Percentiles rank a stretch among this genome's conserved stretches.
Evolutionary conservation across 2,329 filamentous ascomycete species (phyloP).

Genomic region (Fusarium neocosmosporiellum): DNA sequence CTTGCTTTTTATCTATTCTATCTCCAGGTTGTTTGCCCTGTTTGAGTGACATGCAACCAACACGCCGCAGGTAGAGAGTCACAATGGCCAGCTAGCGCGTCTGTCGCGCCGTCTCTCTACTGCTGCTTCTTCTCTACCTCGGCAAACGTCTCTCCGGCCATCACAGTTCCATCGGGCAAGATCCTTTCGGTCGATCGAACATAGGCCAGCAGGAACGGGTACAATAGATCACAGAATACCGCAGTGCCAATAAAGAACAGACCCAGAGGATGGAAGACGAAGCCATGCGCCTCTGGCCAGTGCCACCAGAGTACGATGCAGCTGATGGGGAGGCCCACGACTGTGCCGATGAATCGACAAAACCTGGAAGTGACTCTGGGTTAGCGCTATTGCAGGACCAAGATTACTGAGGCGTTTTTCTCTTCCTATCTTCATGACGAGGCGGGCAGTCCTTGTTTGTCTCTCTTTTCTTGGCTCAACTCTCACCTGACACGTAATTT

Average conservation of each 20-base stretch:
- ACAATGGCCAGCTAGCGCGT: not conserved
- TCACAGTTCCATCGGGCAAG: constrained; percentile 52
- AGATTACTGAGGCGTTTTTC: constrained; percentile 2
- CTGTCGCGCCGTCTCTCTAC: constrained; percentile 5
- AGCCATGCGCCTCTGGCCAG: constrained; percentile 63
- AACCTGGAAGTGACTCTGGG: constrained; percentile 49
- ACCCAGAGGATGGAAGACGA: constrained; percentile 56
- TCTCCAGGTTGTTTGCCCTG: not conserved
- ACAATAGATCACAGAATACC: constrained; percentile 56
- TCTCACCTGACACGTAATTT: constrained; percentile 24
- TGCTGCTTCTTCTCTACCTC: constrained; percentile 36
- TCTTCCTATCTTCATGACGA: not conserved
- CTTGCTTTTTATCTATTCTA: constrained; percentile 7
- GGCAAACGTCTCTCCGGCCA: constrained; percentile 33
- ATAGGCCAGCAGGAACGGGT: constrained; percentile 56
- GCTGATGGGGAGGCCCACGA: constrained; percentile 54
- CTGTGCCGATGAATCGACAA: constrained; percentile 55
- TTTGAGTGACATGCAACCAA: not conserved
- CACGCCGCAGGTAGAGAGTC: not conserved
- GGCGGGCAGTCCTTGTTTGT: not conserved
- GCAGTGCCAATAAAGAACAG: constrained; percentile 55
- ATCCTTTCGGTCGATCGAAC: constrained; percentile 53
- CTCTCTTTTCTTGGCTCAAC: not conserved
- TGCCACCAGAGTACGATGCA: constrained; percentile 59
- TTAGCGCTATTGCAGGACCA: constrained; percentile 22